Base-by-base conservation (phyloP, 306 rosid genomes). In the Vigna angularis region DNA sequence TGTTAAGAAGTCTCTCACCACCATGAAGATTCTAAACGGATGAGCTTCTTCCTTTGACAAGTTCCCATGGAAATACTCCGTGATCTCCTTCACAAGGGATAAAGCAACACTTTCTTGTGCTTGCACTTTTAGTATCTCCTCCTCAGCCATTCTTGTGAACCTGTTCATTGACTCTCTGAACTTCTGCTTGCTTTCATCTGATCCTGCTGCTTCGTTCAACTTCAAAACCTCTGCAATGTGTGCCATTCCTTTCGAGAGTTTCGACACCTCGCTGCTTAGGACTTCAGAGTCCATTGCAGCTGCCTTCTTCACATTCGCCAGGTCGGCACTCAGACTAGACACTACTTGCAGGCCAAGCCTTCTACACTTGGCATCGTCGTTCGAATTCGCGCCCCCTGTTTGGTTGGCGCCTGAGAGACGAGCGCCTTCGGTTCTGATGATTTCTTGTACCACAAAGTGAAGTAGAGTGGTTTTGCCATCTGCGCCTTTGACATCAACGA, bases 371-470 rank as follows among this genome's bases (percentile, higher is more conserved):
- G 83, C 90, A 67, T 95, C 99, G 0, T 95, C 99, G 5, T 26
- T 87, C n/a, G 45, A 49, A 12, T 75, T 51, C 13, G 86, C 48
- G 78, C 66, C 88, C 3, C 88, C 85, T 4, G 74, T 66, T 73
- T 90, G 91, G 48, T 83, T 84, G 34, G 86, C 75, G 12, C 73
- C 70, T 0, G 84, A 84, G 59, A 82, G 86, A n/a, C 96, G 93
- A 48, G 94, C 93, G 0, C 98, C 99, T 84, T 95, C 98, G 0
- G 93, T 88, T 86, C 97, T 86, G 76, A 88, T 95, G 61, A 95
- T 95, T 85, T 95, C 99, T 85, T 95, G 99, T 40, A 95, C 98
- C 2, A 95, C 99, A 30, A 95, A 95, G 74, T 95, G 99, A 55
- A 95, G 74, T 15, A 95, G 89, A 17, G 98, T 95, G 74, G 99